Percentiles rank a stretch among this genome's conserved stretches.
phyloP scores from a whole-genome alignment of 257 asterid genomes.

The Coffea eugenioides region DNA sequence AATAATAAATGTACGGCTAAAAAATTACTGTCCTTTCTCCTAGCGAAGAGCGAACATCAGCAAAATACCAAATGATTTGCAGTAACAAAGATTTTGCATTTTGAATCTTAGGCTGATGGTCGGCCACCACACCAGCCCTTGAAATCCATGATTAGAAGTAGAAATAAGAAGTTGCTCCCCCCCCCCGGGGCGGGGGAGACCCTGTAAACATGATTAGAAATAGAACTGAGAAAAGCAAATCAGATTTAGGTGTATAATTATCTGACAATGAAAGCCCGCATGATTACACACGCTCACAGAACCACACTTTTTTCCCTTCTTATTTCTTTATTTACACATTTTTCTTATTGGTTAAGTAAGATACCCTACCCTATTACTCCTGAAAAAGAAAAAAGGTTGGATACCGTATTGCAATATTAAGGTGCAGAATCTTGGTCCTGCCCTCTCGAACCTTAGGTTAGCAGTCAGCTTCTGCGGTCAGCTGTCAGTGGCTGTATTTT shows the following conservation, averaged over 20 bases:
- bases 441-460: conserved; percentile 13
- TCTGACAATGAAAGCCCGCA: neutral
- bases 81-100: neutral
- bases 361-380: neutral
- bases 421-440: conserved; percentile 16
- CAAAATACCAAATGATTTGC: neutral
- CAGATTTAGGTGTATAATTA: neutral
- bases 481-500: conserved; percentile 17
- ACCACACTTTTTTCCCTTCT: neutral
- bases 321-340: neutral
- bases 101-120: neutral
- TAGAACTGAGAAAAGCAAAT: neutral
- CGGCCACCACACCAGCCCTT: neutral
- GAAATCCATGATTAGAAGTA: neutral
- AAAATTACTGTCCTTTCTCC: neutral
- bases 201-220: neutral
- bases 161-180: neutral
- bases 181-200: no score
- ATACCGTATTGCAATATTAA: neutral
- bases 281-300: neutral
- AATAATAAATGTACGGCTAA: no score
- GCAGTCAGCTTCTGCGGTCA: conserved; percentile 14
- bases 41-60: neutral
- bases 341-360: neutral
- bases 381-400: no score